A percentile compares a stretch with the other conserved stretches of the same genome.
Conservation (phyloP, 805 yeast species). For the Cyberlindnera veronae region DNA sequence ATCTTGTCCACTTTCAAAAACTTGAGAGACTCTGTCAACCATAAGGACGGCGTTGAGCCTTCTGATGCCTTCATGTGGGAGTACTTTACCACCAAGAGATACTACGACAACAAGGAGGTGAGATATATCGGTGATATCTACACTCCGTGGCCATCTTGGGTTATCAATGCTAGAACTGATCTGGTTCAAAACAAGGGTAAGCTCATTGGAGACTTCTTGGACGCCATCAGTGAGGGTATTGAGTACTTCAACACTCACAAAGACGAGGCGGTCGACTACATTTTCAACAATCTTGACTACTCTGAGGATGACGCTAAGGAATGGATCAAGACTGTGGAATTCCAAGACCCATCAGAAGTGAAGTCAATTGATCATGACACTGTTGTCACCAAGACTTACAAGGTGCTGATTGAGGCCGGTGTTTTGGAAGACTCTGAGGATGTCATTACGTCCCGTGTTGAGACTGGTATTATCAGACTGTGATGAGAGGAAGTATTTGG, state of each 20-base stretch:
- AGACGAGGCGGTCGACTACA: conserved; percentile 65
- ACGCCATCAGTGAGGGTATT: conserved; percentile 64
- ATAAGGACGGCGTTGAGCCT: conserved; percentile 38
- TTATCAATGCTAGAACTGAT: conserved; percentile 52
- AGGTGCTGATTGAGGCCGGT: conserved; percentile 18
- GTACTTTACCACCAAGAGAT: conserved; percentile 81
- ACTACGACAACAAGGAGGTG: conserved; percentile 76
- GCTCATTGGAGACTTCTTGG: conserved; percentile 39
- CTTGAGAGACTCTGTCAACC: conserved; percentile 76
- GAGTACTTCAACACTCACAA: conserved; percentile 54
- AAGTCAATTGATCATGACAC: conserved; percentile 12
- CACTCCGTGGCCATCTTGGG: conserved; percentile 98
- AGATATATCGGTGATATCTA: conserved; percentile 82
- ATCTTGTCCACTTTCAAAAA: conserved; percentile 66
- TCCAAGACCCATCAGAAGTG: conserved; percentile 32
- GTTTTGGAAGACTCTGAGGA: conserved; percentile 17
- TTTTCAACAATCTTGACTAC: conserved; percentile 69
- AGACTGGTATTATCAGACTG: conserved; percentile 11
- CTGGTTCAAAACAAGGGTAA: conserved; percentile 31
- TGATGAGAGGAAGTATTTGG: no score
- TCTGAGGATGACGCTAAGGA: conserved; percentile 69
- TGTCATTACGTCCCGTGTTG: conserved; percentile 10
- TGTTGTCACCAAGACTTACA: conserved; percentile 15
- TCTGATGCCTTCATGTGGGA: conserved; percentile 97
- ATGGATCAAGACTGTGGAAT: conserved; percentile 79